A percentile compares a stretch with the other conserved stretches of the same genome.
phyloP scores from a whole-genome alignment of 2,329 filamentous ascomycete genomes.

The Ceratocystis harringtonii region DNA sequence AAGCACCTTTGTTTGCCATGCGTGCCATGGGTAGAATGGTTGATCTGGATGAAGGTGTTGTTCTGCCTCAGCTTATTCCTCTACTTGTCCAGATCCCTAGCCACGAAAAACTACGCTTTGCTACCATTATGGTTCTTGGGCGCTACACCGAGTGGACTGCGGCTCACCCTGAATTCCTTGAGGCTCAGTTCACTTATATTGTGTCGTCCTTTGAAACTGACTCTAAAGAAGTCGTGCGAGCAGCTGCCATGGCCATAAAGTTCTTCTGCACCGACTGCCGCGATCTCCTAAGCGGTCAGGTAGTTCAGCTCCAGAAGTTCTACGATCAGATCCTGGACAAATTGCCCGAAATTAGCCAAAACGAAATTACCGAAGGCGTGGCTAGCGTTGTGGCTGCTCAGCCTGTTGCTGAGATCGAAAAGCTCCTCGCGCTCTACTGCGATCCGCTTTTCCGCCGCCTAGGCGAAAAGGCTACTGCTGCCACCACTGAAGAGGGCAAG shows the following conservation, averaged over 20 bases:
- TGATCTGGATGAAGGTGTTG: slow-evolving; percentile 68
- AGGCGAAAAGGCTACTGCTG: slow-evolving; percentile 74
- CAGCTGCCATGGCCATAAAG: slow-evolving; percentile 85
- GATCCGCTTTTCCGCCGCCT: slow-evolving; percentile 76
- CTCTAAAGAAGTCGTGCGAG: slow-evolving; percentile 80
- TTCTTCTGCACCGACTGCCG: slow-evolving; percentile 96
- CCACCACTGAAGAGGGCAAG: slow-evolving; percentile 68
- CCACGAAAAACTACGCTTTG: slow-evolving; percentile 96
- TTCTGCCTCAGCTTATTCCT: slow-evolving; percentile 83
- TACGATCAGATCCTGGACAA: slow-evolving; percentile 82
- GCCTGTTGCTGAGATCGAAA: slow-evolving; percentile 63
- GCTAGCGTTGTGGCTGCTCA: slow-evolving; percentile 83
- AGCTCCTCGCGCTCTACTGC: slow-evolving; percentile 78
- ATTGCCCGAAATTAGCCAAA: slow-evolving; percentile 72
- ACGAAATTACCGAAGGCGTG: slow-evolving; percentile 92
- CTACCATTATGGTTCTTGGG: slow-evolving; percentile 92
- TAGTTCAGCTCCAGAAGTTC: slow-evolving; percentile 76
- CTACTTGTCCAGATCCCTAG: slow-evolving; percentile 85
- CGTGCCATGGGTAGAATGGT: slow-evolving; percentile 96
- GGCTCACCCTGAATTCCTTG: slow-evolving; percentile 78
- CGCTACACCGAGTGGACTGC: slow-evolving; percentile 98
- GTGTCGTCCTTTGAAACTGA: slow-evolving; percentile 80
- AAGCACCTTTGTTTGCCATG: slow-evolving; percentile 89
- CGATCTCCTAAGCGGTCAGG: slow-evolving; percentile 67
- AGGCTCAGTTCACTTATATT: slow-evolving; percentile 89